phyloP scores from a whole-genome alignment of 306 rosid genomes.

The Prunus padus region DNA sequence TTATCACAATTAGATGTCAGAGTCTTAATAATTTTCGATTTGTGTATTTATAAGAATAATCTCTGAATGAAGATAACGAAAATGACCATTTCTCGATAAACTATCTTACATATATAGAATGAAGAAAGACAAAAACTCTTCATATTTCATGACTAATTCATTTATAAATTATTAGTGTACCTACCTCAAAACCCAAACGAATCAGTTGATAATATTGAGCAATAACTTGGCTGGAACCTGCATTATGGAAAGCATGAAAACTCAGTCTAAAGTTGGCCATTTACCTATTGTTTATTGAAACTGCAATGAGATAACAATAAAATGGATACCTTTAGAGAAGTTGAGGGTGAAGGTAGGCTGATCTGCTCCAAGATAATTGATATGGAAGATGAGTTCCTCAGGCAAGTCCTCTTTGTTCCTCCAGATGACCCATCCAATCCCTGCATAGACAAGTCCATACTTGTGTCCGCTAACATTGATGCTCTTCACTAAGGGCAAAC shows the following conservation, averaged over 20 bases:
- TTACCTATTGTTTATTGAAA: too few species aligned
- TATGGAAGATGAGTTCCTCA: slow-evolving; percentile 91
- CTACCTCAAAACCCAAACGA: slow-evolving; percentile 80
- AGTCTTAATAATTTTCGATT: background rate
- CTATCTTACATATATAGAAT: too few species aligned
- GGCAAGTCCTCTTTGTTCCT: slow-evolving; percentile 82
- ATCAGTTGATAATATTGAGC: slow-evolving; percentile 94
- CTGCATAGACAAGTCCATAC: slow-evolving; percentile 90
- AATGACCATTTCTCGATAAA: too few species aligned
- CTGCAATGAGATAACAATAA: background rate
- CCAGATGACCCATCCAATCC: slow-evolving; percentile 93
- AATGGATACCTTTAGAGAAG: slow-evolving; percentile 80
- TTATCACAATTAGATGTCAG: background rate
- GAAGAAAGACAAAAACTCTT: too few species aligned
- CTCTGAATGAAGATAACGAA: too few species aligned
- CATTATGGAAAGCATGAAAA: background rate
- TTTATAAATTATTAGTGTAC: background rate
- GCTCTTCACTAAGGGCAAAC: slow-evolving; percentile 85
- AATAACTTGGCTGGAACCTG: slow-evolving; percentile 93
- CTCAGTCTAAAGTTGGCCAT: background rate
- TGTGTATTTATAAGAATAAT: background rate
- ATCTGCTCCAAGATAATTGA: slow-evolving; percentile 93
- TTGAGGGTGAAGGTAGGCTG: slow-evolving; percentile 98
- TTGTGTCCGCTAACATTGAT: slow-evolving; percentile 94
- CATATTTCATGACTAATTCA: background rate